These are phyloP conservation scores for Millerago galiae DNA, from an alignment of 805 yeast genomes.

Conservation along the genomic window DNA sequence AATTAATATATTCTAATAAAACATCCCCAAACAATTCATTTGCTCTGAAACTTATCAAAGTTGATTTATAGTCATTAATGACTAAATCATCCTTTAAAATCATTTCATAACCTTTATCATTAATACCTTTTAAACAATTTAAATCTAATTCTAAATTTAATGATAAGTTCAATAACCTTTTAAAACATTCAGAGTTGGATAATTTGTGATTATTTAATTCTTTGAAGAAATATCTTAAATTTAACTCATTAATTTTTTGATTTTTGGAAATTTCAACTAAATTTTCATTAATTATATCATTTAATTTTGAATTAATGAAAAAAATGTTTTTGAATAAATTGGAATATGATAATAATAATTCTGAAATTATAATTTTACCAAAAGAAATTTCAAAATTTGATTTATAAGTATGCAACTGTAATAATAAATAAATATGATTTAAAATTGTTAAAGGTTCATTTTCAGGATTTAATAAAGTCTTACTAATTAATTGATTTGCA, in stretches of 20 bases:
- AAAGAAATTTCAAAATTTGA: conserved; percentile 21
- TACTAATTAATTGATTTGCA: conserved; percentile 12
- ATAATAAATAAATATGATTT: conserved; percentile 10
- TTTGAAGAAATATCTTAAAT: conserved; percentile 21
- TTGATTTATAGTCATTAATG: conserved; percentile 17
- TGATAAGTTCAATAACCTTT: conserved; percentile 21
- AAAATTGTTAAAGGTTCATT: conserved; percentile 3
- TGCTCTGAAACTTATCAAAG: conserved; percentile 22
- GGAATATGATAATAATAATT: conserved; percentile 17
- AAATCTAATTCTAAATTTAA: conserved; percentile 13
- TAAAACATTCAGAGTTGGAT: conserved; percentile 16
- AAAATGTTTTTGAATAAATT: conserved; percentile 10
- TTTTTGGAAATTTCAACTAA: conserved; percentile 17
- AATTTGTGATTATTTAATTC: conserved; percentile 14
- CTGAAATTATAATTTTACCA: conserved; percentile 19
- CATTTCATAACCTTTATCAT: conserved; percentile 20
- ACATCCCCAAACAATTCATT: conserved; percentile 26
- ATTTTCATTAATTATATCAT: conserved; percentile 10
- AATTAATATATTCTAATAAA: conserved; percentile 19
- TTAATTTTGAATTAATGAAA: conserved; percentile 9
- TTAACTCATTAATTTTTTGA: conserved; percentile 17
- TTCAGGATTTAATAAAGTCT: conserved; percentile 7
- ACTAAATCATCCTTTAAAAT: conserved; percentile 21
- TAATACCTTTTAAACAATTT: conserved; percentile 19
- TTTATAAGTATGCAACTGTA: conserved; percentile 16